Evolutionary conservation across 2,329 filamentous ascomycete genomes (phyloP), one percentile per base, ranked within the genome.

Genomic region (Pestalotiopsis sp.): DNA sequence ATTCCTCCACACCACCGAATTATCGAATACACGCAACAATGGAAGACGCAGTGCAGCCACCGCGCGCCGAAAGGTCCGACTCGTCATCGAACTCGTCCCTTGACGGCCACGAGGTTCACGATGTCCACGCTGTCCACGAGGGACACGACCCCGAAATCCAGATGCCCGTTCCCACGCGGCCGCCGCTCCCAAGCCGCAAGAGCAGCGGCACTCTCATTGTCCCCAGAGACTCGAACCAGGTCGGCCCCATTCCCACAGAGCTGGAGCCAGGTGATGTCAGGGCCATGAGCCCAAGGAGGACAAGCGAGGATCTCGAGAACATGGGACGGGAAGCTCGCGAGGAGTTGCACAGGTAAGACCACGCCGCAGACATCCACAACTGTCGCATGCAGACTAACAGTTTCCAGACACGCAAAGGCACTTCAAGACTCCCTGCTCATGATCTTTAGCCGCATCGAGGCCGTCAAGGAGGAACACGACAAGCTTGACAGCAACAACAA

Each of bases 401-500:
- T 62, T 49, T 45, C 2, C 76, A 97, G 95, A 79, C 94, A 98
- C 82, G 95, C 95, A 69, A 93, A 94, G 80, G 89, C 90, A 61
- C 85, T 98, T 36, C 96, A 99, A 81, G 93, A 94, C 66, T 97
- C 94, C 36, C 89, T 99, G 41, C 86, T 97, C 70, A 93, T 92
- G 71, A 92, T 98, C 58, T 94, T 97, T 73, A 93, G 97, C 81
- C 92, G 94, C 65, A 97, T 98, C 79, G 96, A 99, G 78, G 93
- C 93, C 38, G 95, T 98, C 72, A 93, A 94, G 80, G 92, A 93
- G 74, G 95, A 98, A 78, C 95, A 99, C 78, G 94, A 98, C 83
- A 98, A 97, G 82, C 90, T 99, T 67, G 95, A 98, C 81, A 96
- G 89, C 80, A 95, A 98, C 80, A 99, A 99, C 86, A 95, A 94